Percentiles rank a stretch among this genome's conserved stretches.
phyloP scores from a whole-genome alignment of 352 stramenopile species.

The Aphanomyces astaci region DNA sequence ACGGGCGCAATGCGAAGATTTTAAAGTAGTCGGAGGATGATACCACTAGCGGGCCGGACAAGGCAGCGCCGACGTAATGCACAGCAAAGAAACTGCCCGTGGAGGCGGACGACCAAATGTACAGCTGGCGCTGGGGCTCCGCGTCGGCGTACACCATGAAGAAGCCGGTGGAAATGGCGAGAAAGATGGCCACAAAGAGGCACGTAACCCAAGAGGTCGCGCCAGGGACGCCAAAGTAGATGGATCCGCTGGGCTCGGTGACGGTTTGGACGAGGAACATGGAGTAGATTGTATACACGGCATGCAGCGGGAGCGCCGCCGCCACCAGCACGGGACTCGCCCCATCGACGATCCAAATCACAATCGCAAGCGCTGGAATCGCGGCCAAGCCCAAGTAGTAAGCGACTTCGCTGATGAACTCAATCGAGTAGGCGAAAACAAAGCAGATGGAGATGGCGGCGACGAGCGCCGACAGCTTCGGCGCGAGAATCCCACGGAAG shows the following conservation, averaged over 20 bases:
- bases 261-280: slow-evolving; percentile 14
- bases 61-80: slow-evolving; percentile 2
- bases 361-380: background rate
- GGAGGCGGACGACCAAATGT: background rate
- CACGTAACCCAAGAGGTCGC: background rate
- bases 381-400: background rate
- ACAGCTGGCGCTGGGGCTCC: background rate
- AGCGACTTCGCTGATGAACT: background rate
- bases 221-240: slow-evolving; percentile 4
- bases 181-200: background rate
- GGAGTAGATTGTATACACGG: background rate
- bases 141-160: background rate
- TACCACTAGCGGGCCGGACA: background rate
- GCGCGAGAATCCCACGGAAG: background rate
- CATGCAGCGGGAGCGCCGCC: background rate
- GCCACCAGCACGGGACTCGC: background rate
- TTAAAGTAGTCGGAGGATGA: background rate
- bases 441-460: slow-evolving; percentile 1
- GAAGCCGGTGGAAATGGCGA: slow-evolving; percentile 1
- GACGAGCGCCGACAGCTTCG: background rate
- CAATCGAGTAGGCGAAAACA: slow-evolving; percentile 5
- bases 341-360: background rate
- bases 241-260: background rate
- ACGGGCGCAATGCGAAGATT: slow-evolving; percentile 3
- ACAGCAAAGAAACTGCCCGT: background rate